phyloP scores from a whole-genome alignment of 73 alveolate species.

The Blepharisma stoltei region DNA sequence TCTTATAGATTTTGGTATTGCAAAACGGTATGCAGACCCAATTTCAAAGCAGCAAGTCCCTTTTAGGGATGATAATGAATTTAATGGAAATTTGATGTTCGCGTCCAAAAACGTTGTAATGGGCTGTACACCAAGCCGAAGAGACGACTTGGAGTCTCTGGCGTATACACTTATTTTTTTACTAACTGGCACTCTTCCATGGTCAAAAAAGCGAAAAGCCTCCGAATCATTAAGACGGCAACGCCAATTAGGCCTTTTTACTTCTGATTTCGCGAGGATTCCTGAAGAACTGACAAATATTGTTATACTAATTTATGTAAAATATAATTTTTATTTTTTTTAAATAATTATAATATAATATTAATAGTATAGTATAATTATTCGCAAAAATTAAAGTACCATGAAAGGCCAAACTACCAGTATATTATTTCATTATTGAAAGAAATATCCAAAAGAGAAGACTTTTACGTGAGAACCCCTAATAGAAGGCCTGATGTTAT shows the following conservation, averaged over 20 bases:
- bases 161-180: background rate
- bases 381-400: background rate
- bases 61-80: background rate
- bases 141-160: constrained; percentile 1
- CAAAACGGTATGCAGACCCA: background rate
- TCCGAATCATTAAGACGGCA: too few relatives aligned
- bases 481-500: too few relatives aligned
- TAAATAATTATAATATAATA: too few relatives aligned
- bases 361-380: too few relatives aligned
- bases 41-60: background rate
- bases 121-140: background rate
- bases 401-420: background rate
- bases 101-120: background rate
- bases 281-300: background rate
- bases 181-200: background rate
- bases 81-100: background rate
- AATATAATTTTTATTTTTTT: too few relatives aligned
- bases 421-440: background rate
- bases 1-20: constrained; percentile 11
- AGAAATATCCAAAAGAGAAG: background rate
- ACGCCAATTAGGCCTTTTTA: background rate
- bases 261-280: background rate
- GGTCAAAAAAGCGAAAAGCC: background rate
- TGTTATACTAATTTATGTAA: too few relatives aligned
- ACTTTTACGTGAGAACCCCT: background rate